A percentile compares a stretch with the other conserved stretches of the same genome.
phyloP scores from a whole-genome alignment of 805 yeast species.

The Lipomyces mesembrius region DNA sequence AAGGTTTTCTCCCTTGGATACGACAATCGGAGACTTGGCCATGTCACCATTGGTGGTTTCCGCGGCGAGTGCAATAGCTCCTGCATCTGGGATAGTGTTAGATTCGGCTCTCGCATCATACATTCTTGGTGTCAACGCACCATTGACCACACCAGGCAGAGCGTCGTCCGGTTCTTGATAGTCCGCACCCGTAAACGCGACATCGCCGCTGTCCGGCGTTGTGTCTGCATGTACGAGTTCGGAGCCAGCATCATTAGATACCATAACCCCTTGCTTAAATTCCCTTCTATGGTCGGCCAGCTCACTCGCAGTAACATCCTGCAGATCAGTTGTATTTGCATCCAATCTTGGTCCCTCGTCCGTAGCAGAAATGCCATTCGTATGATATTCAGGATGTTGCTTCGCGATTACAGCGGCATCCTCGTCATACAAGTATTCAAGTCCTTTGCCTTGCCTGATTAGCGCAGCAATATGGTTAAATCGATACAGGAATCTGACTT shows the following conservation, averaged over 20 bases:
- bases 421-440: slow-evolving; percentile 11
- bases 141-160: background rate
- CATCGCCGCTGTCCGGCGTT: background rate
- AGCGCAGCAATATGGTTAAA: slow-evolving; percentile 31
- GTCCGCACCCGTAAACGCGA: background rate
- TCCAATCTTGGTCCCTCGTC: background rate
- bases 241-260: background rate
- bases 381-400: background rate
- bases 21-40: background rate
- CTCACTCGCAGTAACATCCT: background rate
- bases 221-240: background rate
- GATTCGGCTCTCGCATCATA: background rate
- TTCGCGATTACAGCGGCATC: background rate
- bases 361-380: background rate
- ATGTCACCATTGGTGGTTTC: background rate
- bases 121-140: background rate
- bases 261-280: background rate
- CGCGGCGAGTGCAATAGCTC: background rate
- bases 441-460: slow-evolving; percentile 30
- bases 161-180: background rate
- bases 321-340: background rate
- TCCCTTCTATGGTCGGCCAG: slow-evolving; percentile 8
- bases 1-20: background rate
- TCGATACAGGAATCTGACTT: slow-evolving; percentile 25
- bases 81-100: slow-evolving; percentile 2